phyloP scores from a whole-genome alignment of 805 yeast genomes.

The Ogataea dorogensis region DNA sequence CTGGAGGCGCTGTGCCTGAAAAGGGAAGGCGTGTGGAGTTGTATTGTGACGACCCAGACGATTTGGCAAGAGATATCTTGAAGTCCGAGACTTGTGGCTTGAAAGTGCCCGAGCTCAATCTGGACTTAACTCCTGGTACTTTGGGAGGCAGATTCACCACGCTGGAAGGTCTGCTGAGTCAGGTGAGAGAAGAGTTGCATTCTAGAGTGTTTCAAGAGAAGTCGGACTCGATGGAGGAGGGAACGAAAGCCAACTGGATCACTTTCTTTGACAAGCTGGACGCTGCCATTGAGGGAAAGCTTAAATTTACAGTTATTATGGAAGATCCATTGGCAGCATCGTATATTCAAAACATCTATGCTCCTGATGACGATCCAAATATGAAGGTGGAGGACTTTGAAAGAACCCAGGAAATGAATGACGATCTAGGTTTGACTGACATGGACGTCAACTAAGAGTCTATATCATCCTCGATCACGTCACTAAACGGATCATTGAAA shows the following conservation, averaged over 20 bases:
- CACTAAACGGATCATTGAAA: constrained; percentile 19
- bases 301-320: constrained; percentile 81
- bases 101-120: constrained; percentile 78
- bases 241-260: constrained; percentile 78
- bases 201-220: constrained; percentile 80
- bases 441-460: constrained; percentile 30
- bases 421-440: constrained; percentile 78
- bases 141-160: constrained; percentile 98
- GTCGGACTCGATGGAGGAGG: constrained; percentile 87
- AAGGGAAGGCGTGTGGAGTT: constrained; percentile 75
- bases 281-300: constrained; percentile 77
- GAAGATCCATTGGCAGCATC: constrained; percentile 95
- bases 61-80: constrained; percentile 88
- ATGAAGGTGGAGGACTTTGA: constrained; percentile 89
- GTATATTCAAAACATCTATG: constrained; percentile 96
- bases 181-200: constrained; percentile 87
- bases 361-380: constrained; percentile 97
- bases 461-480: constrained; percentile 2
- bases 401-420: constrained; percentile 86
- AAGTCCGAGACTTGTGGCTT: constrained; percentile 93
- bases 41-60: constrained; percentile 83
- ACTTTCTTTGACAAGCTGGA: constrained; percentile 70
- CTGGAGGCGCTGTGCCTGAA: constrained; percentile 94
- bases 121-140: constrained; percentile 94
- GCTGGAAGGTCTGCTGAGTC: constrained; percentile 85